These are phyloP conservation scores for Coemansia sp. DNA, from an alignment of 192 early-diverging fungal species.

Conservation along the genomic window DNA sequence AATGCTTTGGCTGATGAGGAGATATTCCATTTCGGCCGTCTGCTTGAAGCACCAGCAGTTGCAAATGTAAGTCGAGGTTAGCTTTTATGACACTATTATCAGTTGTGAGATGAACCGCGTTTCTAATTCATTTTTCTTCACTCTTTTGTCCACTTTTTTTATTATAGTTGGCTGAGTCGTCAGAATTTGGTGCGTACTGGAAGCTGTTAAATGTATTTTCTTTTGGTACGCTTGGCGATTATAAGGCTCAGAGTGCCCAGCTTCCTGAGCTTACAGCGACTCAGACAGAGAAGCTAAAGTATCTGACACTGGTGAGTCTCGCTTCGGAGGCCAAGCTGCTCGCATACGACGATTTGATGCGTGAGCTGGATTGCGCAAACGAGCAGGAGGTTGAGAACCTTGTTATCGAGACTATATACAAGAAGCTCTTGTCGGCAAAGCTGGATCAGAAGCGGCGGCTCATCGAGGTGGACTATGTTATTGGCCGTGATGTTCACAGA, in stretches of 20 bases:
- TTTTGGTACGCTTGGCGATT: slow-evolving; percentile 27
- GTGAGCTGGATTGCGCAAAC: slow-evolving; percentile 21
- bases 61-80: slow-evolving; percentile 14
- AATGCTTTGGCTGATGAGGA: slow-evolving; percentile 18
- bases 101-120: not conserved
- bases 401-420: slow-evolving; percentile 44
- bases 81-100: not conserved
- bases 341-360: slow-evolving; percentile 24
- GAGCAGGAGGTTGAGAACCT: slow-evolving; percentile 46
- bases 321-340: slow-evolving; percentile 27
- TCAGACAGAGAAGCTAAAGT: slow-evolving; percentile 39
- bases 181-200: slow-evolving; percentile 19
- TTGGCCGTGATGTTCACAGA: slow-evolving; percentile 38
- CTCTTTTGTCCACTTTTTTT: not conserved
- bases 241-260: slow-evolving; percentile 16
- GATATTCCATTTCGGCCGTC: slow-evolving; percentile 35
- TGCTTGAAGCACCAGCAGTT: slow-evolving; percentile 27
- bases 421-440: slow-evolving; percentile 32
- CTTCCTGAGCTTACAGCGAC: slow-evolving; percentile 20
- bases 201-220: slow-evolving; percentile 32
- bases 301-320: slow-evolving; percentile 30
- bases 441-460: slow-evolving; percentile 44
- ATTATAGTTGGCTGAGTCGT: slow-evolving; percentile 22
- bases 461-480: slow-evolving; percentile 35
- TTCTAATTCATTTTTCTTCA: not conserved